Base-by-base conservation (phyloP, 805 yeast species). In the Sungouiozyma intestinalis region DNA sequence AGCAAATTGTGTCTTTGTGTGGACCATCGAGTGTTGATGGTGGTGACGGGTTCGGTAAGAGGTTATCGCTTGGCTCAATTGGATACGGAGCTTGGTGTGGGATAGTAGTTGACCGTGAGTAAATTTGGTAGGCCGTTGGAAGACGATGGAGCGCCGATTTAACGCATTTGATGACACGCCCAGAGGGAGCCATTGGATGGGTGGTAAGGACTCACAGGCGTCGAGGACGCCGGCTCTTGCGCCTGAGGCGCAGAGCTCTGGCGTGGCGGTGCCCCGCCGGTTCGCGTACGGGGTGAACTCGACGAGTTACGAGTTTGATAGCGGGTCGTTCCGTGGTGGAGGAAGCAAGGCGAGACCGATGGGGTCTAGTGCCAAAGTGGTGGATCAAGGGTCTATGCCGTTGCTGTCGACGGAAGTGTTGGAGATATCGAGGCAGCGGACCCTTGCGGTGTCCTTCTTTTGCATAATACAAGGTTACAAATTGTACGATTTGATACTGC, bases 401-500 rank as follows among this genome's bases (percentile, higher is more conserved):
- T 63, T 83, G 35, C 77, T 90, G 35, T 85, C 95, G 0, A 69
- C 76, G 14, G 64, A 71, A 5, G 66, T 79, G 2, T 56, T 88
- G 19, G 95, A 86, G 48, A 74, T 75, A 4, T 85, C 85, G 2
- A 76, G 84, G 13, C 98, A 90, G 60, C 67, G 95, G 46, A 60
- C 77, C 31, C 71, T 85, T 42, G 71, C 78, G 2, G 58, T 79
- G n/a, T 73, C 85, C 1, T 46, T 84, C 9, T 85, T 86, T 55
- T 66, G 74, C 2, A 67, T 83, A 29, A 69, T 90, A n/a, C 97
- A 88, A 60, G 75, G 85, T n/a, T 83, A 83, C 75, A 90, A 92
- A 57, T 43, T 85, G 1, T 84, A 82, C 51, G 94, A 85, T 56
- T 61, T 84, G 35, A 63, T 79, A 29, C 58, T 77, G 17, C 62